These are phyloP conservation scores for Apophysomyces variabilis DNA, from an alignment of 371 early-diverging fungal genomes.

Conservation along the genomic window DNA sequence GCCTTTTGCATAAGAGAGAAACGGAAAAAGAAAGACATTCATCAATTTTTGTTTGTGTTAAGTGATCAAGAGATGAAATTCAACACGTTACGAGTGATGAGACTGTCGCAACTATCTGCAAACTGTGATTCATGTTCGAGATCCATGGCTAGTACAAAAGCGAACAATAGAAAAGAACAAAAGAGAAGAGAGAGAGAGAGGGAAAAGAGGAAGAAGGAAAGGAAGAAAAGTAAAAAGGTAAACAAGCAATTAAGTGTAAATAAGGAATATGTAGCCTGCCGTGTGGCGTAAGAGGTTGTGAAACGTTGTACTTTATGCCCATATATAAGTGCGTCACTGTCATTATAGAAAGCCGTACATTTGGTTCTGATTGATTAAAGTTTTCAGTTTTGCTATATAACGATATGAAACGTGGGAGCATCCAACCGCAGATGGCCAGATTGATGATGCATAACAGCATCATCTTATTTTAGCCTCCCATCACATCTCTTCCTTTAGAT, in stretches of 20 bases:
- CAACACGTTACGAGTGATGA: constrained; percentile 3
- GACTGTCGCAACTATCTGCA: constrained; percentile 3
- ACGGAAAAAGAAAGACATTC: background rate
- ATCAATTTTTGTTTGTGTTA: too few species aligned
- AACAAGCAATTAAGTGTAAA: constrained; percentile 36
- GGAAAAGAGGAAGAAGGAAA: constrained; percentile 7
- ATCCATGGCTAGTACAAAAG: constrained; percentile 12
- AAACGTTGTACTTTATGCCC: constrained; percentile 5
- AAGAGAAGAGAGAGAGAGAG: constrained; percentile 10
- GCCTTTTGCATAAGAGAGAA: constrained; percentile 23
- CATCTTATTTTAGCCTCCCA: too few species aligned
- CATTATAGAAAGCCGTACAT: too few species aligned
- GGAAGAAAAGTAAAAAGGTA: constrained; percentile 72
- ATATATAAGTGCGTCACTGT: background rate
- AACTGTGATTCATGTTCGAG: constrained; percentile 1
- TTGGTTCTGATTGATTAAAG: background rate
- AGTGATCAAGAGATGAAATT: too few species aligned
- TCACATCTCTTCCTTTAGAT: too few species aligned
- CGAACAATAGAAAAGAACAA: background rate
- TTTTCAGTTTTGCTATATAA: background rate
- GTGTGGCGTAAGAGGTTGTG: constrained; percentile 3
- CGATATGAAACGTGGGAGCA: background rate
- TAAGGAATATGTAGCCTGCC: too few species aligned
- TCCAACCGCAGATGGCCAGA: background rate
- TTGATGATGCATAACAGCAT: too few species aligned